Evolutionary conservation across 371 early-diverging fungal genomes (phyloP).

Genomic region (Umbelopsis sp.): DNA sequence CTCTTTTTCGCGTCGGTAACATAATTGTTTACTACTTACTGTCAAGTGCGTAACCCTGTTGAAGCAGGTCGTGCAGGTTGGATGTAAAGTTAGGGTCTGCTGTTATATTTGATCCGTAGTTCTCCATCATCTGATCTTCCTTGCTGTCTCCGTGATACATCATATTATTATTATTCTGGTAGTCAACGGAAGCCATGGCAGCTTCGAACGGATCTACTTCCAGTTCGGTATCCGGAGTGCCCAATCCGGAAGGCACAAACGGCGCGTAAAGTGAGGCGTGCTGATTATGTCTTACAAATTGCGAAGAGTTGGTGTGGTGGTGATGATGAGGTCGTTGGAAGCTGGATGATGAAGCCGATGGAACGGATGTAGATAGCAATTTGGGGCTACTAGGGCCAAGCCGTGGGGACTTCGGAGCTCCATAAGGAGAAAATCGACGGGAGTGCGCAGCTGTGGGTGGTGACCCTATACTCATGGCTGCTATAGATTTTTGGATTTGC

Average conservation of each 20-base stretch:
- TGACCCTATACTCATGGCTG: conserved; percentile 39
- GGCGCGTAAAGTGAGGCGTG: conserved; percentile 29
- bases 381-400: conserved; percentile 15
- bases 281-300: conserved; percentile 14
- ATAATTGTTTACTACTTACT: neutral
- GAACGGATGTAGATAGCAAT: conserved; percentile 7
- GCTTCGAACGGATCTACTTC: conserved; percentile 35
- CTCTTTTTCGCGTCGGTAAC: no score
- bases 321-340: neutral
- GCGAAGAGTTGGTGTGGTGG: conserved; percentile 5
- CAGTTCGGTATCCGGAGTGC: conserved; percentile 37
- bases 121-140: conserved; percentile 2
- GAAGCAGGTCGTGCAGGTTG: conserved; percentile 12
- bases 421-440: conserved; percentile 41
- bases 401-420: conserved; percentile 32
- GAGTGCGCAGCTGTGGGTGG: conserved; percentile 24
- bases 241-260: conserved; percentile 33
- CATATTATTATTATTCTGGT: neutral
- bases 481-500: conserved; percentile 33
- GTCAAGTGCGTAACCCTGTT: conserved; percentile 4
- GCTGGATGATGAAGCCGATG: neutral
- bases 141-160: neutral
- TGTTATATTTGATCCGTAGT: neutral
- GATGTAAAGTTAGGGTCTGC: conserved; percentile 10
- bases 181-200: neutral